Conservation (phyloP, 164 flowering plant genomes). For the Piper betle region DNA sequence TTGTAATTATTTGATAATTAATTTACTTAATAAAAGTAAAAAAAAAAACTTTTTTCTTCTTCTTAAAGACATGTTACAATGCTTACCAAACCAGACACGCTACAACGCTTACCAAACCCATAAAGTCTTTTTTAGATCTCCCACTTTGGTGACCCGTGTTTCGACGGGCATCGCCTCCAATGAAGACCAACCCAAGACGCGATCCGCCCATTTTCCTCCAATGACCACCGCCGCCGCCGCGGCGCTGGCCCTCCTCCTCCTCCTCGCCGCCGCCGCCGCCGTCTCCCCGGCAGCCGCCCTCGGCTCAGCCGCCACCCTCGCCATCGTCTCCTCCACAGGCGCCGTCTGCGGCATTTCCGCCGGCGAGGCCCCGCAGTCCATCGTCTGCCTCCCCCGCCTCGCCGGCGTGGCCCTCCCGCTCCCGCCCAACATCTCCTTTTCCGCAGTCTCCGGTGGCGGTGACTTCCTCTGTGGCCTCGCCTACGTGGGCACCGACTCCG, state of each 20-base stretch:
- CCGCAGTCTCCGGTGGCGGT: slow-evolving; percentile 55
- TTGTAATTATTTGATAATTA: too few relatives aligned
- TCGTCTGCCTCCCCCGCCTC: slow-evolving; percentile 37
- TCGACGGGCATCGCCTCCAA: too few relatives aligned
- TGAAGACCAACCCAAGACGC: too few relatives aligned
- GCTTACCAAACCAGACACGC: too few relatives aligned
- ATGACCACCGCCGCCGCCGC: too few relatives aligned
- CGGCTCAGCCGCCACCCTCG: slow-evolving; percentile 56
- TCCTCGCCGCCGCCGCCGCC: not conserved
- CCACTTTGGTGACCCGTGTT: too few relatives aligned
- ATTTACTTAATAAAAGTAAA: too few relatives aligned
- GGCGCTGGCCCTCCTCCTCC: not conserved
- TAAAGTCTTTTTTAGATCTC: too few relatives aligned
- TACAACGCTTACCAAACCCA: too few relatives aligned
- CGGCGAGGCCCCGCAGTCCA: slow-evolving; percentile 19
- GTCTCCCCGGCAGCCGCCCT: slow-evolving; percentile 14
- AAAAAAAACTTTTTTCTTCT: too few relatives aligned
- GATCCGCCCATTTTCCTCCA: too few relatives aligned
- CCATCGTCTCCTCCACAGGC: slow-evolving; percentile 32
- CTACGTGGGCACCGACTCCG: slow-evolving; percentile 26
- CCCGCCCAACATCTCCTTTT: slow-evolving; percentile 41
- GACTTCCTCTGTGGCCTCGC: slow-evolving; percentile 59
- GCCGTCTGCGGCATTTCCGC: slow-evolving; percentile 73
- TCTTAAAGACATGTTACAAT: too few relatives aligned
- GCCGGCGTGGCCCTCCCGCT: slow-evolving; percentile 12